Percentiles rank a stretch among this genome's conserved stretches.
These are phyloP conservation scores for Solanum stenotomum DNA, from an alignment of 257 asterid genomes.

Conservation along the genomic window DNA sequence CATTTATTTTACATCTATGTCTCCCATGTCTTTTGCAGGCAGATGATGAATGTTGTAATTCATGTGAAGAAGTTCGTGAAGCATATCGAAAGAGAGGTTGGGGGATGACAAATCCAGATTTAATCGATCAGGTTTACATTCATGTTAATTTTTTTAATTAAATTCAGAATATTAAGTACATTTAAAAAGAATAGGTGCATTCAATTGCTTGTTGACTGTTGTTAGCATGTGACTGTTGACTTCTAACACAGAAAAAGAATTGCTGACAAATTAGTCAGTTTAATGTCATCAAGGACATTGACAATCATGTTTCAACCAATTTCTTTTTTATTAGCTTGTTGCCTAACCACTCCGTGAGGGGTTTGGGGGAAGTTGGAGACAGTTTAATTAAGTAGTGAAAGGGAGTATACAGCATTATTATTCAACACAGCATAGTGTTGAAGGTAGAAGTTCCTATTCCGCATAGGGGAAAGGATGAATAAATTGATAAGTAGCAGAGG, in stretches of 20 bases:
- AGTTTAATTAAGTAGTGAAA: background rate
- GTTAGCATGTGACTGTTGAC: background rate
- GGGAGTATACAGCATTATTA: background rate
- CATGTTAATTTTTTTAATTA: background rate
- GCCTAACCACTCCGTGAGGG: background rate
- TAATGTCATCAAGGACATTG: background rate
- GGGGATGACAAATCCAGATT: slow-evolving; percentile 73
- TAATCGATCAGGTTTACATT: slow-evolving; percentile 78
- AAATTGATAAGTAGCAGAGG: background rate
- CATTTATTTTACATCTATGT: background rate
- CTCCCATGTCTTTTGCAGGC: slow-evolving; percentile 37
- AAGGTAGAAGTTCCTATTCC: background rate
- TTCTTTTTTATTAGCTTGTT: background rate
- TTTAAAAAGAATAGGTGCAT: background rate
- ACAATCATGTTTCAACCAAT: background rate
- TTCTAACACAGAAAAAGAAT: background rate
- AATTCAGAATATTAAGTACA: background rate
- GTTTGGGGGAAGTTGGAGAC: background rate
- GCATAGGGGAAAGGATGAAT: background rate
- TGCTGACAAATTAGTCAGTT: background rate
- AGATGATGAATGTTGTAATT: slow-evolving; percentile 87
- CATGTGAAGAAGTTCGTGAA: slow-evolving; percentile 99
- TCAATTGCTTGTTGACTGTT: background rate
- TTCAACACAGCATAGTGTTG: background rate
- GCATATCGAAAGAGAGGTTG: slow-evolving; percentile 93